Evolutionary conservation across 495 filamentous ascomycete genomes (phyloP).

Genomic region (Penicillium argentinense): DNA sequence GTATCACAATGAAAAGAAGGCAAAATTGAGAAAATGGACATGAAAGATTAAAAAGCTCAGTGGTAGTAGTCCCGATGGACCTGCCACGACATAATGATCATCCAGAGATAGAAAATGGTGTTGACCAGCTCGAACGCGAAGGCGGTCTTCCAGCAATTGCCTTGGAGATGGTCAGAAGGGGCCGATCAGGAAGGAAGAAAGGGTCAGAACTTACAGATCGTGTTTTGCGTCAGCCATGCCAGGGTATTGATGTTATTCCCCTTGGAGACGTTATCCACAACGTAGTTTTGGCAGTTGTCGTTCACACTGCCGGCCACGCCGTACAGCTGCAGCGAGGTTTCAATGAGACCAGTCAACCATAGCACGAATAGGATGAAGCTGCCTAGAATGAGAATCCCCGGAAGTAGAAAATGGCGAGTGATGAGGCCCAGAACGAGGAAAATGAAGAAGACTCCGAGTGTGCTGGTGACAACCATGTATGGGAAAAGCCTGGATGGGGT

Average conservation of each 20-base stretch:
- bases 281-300: constrained; percentile 75
- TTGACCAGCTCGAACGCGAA: constrained; percentile 72
- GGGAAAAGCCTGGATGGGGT: constrained; percentile 76
- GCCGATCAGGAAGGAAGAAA: not conserved
- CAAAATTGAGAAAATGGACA: constrained; percentile 1
- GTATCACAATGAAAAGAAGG: constrained; percentile 14
- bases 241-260: constrained; percentile 71
- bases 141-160: constrained; percentile 59
- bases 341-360: constrained; percentile 89
- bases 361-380: constrained; percentile 93
- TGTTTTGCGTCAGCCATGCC: constrained; percentile 84
- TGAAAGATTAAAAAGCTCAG: constrained; percentile 9
- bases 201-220: constrained; percentile 65
- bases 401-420: constrained; percentile 75
- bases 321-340: constrained; percentile 86
- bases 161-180: constrained; percentile 18
- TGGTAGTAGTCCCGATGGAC: constrained; percentile 65
- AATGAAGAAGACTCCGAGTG: constrained; percentile 73
- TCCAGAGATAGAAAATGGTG: constrained; percentile 85
- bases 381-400: constrained; percentile 83
- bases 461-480: constrained; percentile 75
- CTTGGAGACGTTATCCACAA: constrained; percentile 52
- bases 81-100: constrained; percentile 89
- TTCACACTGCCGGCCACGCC: constrained; percentile 72
- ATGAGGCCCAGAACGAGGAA: constrained; percentile 70